Conservation (phyloP, 768 basidiomycete species). For the Mrakia hoshinonis region DNA sequence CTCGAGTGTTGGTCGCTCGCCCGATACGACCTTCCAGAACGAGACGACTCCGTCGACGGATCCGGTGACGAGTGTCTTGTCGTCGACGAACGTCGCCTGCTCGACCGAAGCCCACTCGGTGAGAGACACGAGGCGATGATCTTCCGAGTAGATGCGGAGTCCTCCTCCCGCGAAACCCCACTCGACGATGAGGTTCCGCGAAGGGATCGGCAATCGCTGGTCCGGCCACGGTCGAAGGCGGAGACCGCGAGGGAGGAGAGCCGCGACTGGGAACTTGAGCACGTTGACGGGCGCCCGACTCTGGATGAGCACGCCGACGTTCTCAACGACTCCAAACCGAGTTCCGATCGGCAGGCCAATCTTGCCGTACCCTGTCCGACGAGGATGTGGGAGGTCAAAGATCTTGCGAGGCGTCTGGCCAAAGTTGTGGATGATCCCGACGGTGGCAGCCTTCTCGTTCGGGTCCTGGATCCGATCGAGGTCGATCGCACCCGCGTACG, state of each 20-base stretch:
- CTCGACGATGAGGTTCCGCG: slow-evolving; percentile 59
- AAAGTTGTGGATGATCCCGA: slow-evolving; percentile 53
- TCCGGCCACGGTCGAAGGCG: slow-evolving; percentile 56
- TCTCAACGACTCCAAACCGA: slow-evolving; percentile 73
- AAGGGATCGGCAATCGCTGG: slow-evolving; percentile 53
- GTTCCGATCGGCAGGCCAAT: slow-evolving; percentile 61
- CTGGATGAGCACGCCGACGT: slow-evolving; percentile 43
- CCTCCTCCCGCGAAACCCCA: slow-evolving; percentile 50
- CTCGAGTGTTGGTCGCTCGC: slow-evolving; percentile 41
- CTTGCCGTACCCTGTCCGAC: slow-evolving; percentile 55
- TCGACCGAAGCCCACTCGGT: slow-evolving; percentile 64
- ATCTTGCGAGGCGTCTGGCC: slow-evolving; percentile 87
- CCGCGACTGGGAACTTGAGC: slow-evolving; percentile 45
- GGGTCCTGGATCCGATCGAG: slow-evolving; percentile 77
- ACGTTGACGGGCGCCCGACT: slow-evolving; percentile 44
- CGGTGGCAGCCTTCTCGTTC: slow-evolving; percentile 79
- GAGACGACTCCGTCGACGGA: slow-evolving; percentile 72
- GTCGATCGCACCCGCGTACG: slow-evolving; percentile 82
- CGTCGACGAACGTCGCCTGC: slow-evolving; percentile 70
- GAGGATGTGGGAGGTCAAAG: slow-evolving; percentile 67
- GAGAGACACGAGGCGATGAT: slow-evolving; percentile 57
- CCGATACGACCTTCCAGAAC: slow-evolving; percentile 56
- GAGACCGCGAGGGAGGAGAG: slow-evolving; percentile 54
- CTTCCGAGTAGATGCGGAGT: slow-evolving; percentile 55
- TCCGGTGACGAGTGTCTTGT: slow-evolving; percentile 65